Conservation (phyloP, 176 grass and related monocot genomes). For the Themeda triandra region DNA sequence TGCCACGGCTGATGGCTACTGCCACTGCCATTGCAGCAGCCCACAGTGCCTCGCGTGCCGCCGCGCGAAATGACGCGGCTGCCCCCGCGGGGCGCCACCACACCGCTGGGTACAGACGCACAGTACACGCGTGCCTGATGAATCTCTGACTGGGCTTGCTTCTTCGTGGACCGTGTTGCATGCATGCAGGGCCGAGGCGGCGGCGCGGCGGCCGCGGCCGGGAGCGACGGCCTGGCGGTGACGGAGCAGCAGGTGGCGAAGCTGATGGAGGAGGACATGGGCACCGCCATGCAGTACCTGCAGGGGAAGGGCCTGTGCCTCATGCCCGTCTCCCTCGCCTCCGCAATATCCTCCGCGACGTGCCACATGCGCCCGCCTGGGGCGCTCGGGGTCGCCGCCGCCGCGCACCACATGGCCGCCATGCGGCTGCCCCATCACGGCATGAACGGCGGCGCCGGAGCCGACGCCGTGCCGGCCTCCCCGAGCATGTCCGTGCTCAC, state of each 20-base stretch:
- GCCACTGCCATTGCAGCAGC: constrained; percentile 5
- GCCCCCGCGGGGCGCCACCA: neutral
- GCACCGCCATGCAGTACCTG: constrained; percentile 97
- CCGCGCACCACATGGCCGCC: constrained; percentile 21
- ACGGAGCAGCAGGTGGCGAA: constrained; percentile 97
- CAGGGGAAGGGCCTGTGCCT: constrained; percentile 98
- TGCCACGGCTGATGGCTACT: constrained; percentile 44
- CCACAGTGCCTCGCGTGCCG: constrained; percentile 48
- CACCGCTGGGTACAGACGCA: neutral
- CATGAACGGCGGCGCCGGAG: constrained; percentile 8
- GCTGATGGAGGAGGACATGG: constrained; percentile 99
- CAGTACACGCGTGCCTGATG: neutral
- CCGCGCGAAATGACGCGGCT: constrained; percentile 36
- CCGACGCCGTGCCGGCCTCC: constrained; percentile 19
- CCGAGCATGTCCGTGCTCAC: constrained; percentile 62
- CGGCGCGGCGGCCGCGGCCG: constrained; percentile 22
- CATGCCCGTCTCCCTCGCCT: constrained; percentile 94
- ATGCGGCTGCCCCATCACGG: constrained; percentile 7
- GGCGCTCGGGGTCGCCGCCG: neutral
- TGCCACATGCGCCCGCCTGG: constrained; percentile 41
- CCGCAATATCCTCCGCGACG: constrained; percentile 82
- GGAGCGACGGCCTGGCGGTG: constrained; percentile 62
- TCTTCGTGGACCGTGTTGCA: neutral
- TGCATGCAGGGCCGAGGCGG: constrained; percentile 49
- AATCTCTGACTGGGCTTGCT: neutral